Percentiles rank a stretch among this genome's conserved stretches.
Conservation (phyloP, 1,139 yeast genomes). For the Entelexis sorbosivorans region DNA sequence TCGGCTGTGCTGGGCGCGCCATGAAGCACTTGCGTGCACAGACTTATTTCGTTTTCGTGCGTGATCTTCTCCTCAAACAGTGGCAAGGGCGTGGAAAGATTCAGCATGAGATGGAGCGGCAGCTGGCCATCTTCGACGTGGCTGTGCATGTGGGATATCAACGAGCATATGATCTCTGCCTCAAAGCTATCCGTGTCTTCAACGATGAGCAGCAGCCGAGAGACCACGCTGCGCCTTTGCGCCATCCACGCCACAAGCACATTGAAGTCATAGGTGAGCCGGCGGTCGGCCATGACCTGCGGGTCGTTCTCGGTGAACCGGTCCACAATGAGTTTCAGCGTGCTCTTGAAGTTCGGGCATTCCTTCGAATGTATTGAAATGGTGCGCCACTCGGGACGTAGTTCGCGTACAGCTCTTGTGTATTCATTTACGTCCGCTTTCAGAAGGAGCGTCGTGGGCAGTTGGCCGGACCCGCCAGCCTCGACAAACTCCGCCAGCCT, state of each 20-base stretch:
- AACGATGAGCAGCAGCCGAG: constrained; percentile 37
- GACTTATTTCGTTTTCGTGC: constrained; percentile 26
- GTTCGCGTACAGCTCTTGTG: neutral
- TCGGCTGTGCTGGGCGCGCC: constrained; percentile 10
- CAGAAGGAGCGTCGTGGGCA: constrained; percentile 9
- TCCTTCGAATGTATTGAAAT: constrained; percentile 30
- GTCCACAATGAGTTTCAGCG: constrained; percentile 33
- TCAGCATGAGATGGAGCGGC: constrained; percentile 43
- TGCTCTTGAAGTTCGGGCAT: constrained; percentile 30
- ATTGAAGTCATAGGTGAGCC: constrained; percentile 44
- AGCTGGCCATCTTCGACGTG: constrained; percentile 26
- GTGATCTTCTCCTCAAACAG: constrained; percentile 38
- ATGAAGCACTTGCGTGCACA: constrained; percentile 12
- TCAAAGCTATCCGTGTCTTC: constrained; percentile 58
- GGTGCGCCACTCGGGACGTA: constrained; percentile 16
- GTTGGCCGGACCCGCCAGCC: neutral
- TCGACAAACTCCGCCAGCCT: constrained; percentile 4
- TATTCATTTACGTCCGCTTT: constrained; percentile 12
- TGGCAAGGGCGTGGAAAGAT: constrained; percentile 42
- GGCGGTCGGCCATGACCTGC: constrained; percentile 28
- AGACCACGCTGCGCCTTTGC: constrained; percentile 16
- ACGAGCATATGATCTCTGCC: constrained; percentile 40
- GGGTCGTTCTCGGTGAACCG: constrained; percentile 25
- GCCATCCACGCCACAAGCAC: constrained; percentile 41
- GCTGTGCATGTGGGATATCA: constrained; percentile 40